phyloP scores from a whole-genome alignment of 176 grass and related monocot species.

The Phyllostachys edulis region DNA sequence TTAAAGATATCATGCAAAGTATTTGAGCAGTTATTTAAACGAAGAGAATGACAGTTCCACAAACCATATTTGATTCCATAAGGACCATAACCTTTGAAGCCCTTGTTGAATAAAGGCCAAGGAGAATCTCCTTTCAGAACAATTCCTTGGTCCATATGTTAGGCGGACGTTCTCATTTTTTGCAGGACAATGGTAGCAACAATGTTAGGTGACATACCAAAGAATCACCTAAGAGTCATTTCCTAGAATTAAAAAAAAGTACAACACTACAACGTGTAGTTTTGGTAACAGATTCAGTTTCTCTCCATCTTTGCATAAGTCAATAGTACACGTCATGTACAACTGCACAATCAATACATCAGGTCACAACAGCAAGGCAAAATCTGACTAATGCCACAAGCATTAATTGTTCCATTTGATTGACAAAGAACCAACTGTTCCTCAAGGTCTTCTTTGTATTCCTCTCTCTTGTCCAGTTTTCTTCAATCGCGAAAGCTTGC shows the following conservation, averaged over 20 bases:
- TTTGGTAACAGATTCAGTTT: background rate
- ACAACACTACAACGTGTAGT: background rate
- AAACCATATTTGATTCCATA: background rate
- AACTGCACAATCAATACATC: background rate
- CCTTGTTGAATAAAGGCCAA: constrained; percentile 13
- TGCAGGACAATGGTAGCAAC: background rate
- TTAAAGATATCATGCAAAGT: background rate
- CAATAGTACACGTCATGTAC: constrained; percentile 2
- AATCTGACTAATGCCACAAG: background rate
- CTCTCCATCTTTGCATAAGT: constrained; percentile 12
- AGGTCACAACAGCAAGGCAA: background rate
- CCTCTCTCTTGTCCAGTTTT: background rate
- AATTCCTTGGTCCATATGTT: constrained; percentile 27
- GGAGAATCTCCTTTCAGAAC: constrained; percentile 24
- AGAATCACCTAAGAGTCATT: constrained; percentile 6
- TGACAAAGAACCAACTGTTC: background rate
- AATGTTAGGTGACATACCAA: constrained; percentile 22
- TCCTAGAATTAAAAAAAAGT: background rate
- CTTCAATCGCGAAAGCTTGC: background rate
- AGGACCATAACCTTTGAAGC: background rate
- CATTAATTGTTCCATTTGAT: background rate
- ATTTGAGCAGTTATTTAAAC: background rate
- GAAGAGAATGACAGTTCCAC: background rate
- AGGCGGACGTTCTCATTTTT: background rate
- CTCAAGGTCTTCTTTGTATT: background rate